A percentile compares a stretch with the other conserved stretches of the same genome.
Conservation (phyloP, 345 rosid genomes). For the Trapa bicornis region DNA sequence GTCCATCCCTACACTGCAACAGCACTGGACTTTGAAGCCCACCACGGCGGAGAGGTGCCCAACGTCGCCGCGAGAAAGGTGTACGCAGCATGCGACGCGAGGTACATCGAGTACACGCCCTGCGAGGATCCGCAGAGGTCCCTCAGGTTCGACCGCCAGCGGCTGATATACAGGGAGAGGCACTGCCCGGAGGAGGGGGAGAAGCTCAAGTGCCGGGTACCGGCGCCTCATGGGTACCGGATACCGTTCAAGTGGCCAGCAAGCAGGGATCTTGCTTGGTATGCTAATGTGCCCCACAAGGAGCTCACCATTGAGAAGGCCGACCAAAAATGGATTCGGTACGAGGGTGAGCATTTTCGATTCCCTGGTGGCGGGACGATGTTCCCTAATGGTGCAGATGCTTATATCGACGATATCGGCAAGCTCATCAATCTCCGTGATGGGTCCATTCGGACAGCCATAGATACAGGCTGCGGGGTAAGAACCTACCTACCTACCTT, state of each 20-base stretch:
- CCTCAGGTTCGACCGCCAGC: slow-evolving; percentile 12
- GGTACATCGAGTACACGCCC: slow-evolving; percentile 35
- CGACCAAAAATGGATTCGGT: slow-evolving; percentile 43
- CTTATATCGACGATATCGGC: slow-evolving; percentile 22
- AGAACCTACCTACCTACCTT: neutral
- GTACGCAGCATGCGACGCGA: slow-evolving; percentile 23
- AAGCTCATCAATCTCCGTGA: slow-evolving; percentile 12
- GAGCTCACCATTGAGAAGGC: slow-evolving; percentile 49
- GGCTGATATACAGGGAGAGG: slow-evolving; percentile 27
- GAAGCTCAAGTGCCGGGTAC: slow-evolving; percentile 13
- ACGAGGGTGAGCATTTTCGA: slow-evolving; percentile 27
- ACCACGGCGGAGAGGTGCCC: slow-evolving; percentile 9
- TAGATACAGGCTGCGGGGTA: slow-evolving; percentile 20
- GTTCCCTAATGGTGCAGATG: slow-evolving; percentile 43
- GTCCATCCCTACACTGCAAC: neutral
- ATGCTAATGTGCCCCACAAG: slow-evolving; percentile 38
- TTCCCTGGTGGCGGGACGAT: slow-evolving; percentile 50
- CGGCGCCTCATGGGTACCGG: slow-evolving; percentile 15
- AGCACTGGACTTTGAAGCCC: slow-evolving; percentile 9
- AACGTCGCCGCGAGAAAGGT: slow-evolving; percentile 3
- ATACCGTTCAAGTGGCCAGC: slow-evolving; percentile 33
- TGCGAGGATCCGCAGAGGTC: slow-evolving; percentile 32
- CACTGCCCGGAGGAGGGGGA: slow-evolving; percentile 18
- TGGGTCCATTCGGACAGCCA: slow-evolving; percentile 16
- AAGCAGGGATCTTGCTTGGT: slow-evolving; percentile 36